These are phyloP conservation scores for Leccinum fallax DNA, from an alignment of 1,284 basidiomycete genomes.

Conservation along the genomic window DNA sequence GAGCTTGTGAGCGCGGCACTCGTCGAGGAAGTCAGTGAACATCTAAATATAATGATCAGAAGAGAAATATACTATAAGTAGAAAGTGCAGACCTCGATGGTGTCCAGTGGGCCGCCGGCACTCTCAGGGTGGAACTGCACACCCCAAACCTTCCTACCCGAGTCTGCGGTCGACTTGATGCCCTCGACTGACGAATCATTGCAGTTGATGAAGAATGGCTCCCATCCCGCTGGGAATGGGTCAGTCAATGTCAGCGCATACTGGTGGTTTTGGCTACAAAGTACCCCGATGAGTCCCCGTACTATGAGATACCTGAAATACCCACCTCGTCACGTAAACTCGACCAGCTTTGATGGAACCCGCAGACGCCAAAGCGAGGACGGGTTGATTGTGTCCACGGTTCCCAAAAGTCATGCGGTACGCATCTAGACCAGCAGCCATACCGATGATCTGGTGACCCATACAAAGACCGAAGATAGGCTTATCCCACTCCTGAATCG, in stretches of 20 bases:
- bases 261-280: conserved; percentile 86
- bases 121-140: conserved; percentile 98
- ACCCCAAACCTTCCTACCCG: conserved; percentile 91
- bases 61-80: background rate
- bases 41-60: conserved; percentile 51
- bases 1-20: conserved; percentile 66
- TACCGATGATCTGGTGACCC: conserved; percentile 97
- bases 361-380: conserved; percentile 87
- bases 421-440: conserved; percentile 95
- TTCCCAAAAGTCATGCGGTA: conserved; percentile 99
- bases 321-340: conserved; percentile 93
- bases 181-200: conserved; percentile 98
- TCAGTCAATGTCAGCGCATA: conserved; percentile 93
- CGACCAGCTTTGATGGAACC: conserved; percentile 94
- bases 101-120: conserved; percentile 84
- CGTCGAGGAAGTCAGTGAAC: conserved; percentile 88
- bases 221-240: conserved; percentile 93
- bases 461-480: conserved; percentile 99
- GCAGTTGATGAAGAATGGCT: conserved; percentile 72
- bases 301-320: conserved; percentile 2
- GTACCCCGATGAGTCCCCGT: conserved; percentile 3
- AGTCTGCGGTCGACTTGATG: conserved; percentile 88
- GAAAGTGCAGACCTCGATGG: conserved; percentile 73
- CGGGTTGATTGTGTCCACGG: conserved; percentile 99
- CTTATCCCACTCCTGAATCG: conserved; percentile 86